Evolutionary conservation across 306 rosid genomes (phyloP), one percentile per base, ranked within the genome.

Genomic region (Vigna mungo): DNA sequence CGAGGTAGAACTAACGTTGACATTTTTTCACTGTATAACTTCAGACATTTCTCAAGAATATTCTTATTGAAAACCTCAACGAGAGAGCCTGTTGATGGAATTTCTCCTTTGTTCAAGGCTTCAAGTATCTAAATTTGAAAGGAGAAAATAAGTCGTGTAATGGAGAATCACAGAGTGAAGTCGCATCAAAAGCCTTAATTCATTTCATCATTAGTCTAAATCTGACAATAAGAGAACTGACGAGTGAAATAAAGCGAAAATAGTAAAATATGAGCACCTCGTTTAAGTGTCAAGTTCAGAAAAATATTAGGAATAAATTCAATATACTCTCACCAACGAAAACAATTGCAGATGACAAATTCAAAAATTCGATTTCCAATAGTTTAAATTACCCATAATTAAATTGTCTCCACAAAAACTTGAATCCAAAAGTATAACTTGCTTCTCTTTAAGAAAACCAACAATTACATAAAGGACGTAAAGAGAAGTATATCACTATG

Each of bases 61-160:
- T 88, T 96, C 86, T 90, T 94, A 77, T 94, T 94, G 87, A 94
- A 94, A 83, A 94, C 86, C 83, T 94, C 97, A 78, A 94, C 98
- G 41, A 94, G 95, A 78, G 97, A 94, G 56, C 98, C 98, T 16
- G 98, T 90, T 77, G 98, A 94, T 77, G 98, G 98, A 84, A 92
- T 94, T 86, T 94, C 98, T 77, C 97, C 98, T 85, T 94, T 92
- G 87, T 94, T 94, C 87, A 94, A 89, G 80, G 98, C 98, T 46
- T 94, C 97, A 53, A 94, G 96, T 58, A 94, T 94, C 98, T 94
- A 87, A 73, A 46, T 41, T 74, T 34, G 20, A 72, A 82, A 74
- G 68, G 67, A 32, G 64, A 70, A 80, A 59, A 81, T 6, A 72
- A 73, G 49, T 18, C 43, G 75, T 46, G 63, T 68, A 75, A 21